Evolutionary conservation across 371 early-diverging fungal species (phyloP).

Genomic region (Batkoa obscura): DNA sequence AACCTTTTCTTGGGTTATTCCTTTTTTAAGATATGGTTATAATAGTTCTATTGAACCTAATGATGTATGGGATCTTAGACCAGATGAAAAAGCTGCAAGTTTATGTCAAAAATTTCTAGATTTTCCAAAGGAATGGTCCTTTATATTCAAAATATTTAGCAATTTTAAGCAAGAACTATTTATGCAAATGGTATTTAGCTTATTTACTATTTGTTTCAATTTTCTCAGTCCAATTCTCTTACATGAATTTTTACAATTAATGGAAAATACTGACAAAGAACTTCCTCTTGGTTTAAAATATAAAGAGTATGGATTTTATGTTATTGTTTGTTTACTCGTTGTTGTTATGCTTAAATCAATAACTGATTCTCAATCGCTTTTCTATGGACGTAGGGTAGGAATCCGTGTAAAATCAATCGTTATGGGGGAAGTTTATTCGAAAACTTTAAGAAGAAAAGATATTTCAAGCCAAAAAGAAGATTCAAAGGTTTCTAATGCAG

Average conservation of each 20-base stretch:
- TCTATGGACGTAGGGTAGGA: constrained; percentile 8
- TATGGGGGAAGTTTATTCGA: constrained; percentile 33
- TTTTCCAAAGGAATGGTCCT: not conserved
- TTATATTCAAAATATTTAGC: not conserved
- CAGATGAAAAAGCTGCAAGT: not conserved
- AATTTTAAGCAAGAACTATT: not conserved
- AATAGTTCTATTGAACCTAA: constrained; percentile 1
- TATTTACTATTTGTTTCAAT: not conserved
- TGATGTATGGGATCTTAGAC: constrained; percentile 8
- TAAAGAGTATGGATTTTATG: not conserved
- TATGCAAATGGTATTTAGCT: not conserved
- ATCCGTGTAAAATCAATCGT: constrained; percentile 24
- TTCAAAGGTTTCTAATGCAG: constrained; percentile 9
- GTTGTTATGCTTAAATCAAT: constrained; percentile 22
- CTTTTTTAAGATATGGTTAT: constrained; percentile 9
- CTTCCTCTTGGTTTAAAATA: not conserved
- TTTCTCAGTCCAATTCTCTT: not conserved
- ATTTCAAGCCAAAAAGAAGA: constrained; percentile 7
- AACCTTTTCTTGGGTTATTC: constrained; percentile 9
- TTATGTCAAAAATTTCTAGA: too few species aligned
- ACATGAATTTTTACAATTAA: not conserved
- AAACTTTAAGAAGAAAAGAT: constrained; percentile 26
- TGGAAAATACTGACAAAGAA: not conserved
- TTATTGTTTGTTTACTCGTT: constrained; percentile 14
- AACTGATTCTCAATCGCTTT: constrained; percentile 7